Base-by-base conservation (phyloP, 1,284 basidiomycete genomes). In the Sporisorium scitamineum region DNA sequence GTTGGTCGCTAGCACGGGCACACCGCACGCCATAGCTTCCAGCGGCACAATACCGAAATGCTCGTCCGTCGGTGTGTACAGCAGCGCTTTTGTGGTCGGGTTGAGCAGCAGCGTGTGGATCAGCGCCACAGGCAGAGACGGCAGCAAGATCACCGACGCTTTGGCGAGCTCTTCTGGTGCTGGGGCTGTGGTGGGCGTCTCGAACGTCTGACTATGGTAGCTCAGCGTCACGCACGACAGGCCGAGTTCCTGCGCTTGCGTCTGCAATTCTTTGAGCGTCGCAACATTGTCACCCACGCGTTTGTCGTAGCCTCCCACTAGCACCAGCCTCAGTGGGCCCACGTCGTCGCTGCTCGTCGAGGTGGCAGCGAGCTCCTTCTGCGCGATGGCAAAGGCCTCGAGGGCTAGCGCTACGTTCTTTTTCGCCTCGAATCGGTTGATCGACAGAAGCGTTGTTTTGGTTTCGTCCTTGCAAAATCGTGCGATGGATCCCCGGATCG, bases 31-130 rank as follows among this genome's bases (percentile, higher is more conserved):
- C 94, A 98, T 97, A 0, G 91, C 95, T 85, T 99, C 97, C 6
- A 98, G 90, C 0, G 96, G 96, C 0, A 93, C 95, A 78, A 99
- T 98, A 2, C 96, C 96, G 84, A 99, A 97, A 86, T 99, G 96
- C 84, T 99, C 96, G 85, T 97, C 95, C 2, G 90, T 88, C 0
- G 97, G 96, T 0, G 97, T 99, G 86, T 99, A 99, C 4, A 98
- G 88, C 0, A 99, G 88, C 8, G 70, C 79, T 6, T 60, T 60
- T 13, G 75, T 74, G 22, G 52, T 34, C 5, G 59, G 55, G 54
- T 77, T 71, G 16, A 73, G 63, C 51, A 85, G 61, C 7, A 84
- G 68, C 14, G 79, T 69, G 44, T 76, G 76, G 44, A 85, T 78
- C 14, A 84, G 54, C 11, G 81, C 51, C 44, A 79, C 73, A 8